A percentile compares a stretch with the other conserved stretches of the same genome.
Conservation (phyloP, 192 early-diverging fungal genomes). For the Helicostylum pulchrum region DNA sequence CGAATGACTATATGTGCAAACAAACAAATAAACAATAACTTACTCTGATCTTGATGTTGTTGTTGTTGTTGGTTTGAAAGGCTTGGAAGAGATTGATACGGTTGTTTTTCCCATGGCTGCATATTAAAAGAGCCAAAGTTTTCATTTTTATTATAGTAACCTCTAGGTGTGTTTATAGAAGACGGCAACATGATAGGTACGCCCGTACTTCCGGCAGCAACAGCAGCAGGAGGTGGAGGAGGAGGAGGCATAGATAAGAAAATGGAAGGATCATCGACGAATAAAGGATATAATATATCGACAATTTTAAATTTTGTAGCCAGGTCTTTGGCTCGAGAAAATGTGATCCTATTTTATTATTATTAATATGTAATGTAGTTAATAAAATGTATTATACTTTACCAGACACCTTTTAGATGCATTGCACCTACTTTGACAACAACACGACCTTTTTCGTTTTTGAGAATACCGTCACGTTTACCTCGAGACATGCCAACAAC, state of each 20-base stretch:
- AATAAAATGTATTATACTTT: slow-evolving; percentile 17
- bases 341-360: slow-evolving; percentile 49
- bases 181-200: not conserved
- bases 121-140: slow-evolving; percentile 2
- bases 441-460: slow-evolving; percentile 79
- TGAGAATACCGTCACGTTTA: slow-evolving; percentile 78
- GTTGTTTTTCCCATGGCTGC: slow-evolving; percentile 20
- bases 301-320: slow-evolving; percentile 68
- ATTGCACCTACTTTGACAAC: slow-evolving; percentile 84
- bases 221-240: no score
- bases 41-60: slow-evolving; percentile 23
- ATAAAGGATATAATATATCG: slow-evolving; percentile 68
- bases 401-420: slow-evolving; percentile 86
- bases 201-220: not conserved
- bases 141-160: not conserved
- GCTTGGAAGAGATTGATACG: slow-evolving; percentile 21
- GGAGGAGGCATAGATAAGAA: slow-evolving; percentile 45
- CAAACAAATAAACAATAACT: slow-evolving; percentile 7
- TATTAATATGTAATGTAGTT: not conserved
- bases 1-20: not conserved
- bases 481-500: slow-evolving; percentile 84
- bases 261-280: slow-evolving; percentile 68
- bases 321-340: slow-evolving; percentile 58
- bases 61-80: slow-evolving; percentile 10
- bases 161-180: not conserved